Evolutionary conservation across 139 green algal species (phyloP), one percentile per base, ranked within the genome.

Genomic region (Chlamydomonas sp.): DNA sequence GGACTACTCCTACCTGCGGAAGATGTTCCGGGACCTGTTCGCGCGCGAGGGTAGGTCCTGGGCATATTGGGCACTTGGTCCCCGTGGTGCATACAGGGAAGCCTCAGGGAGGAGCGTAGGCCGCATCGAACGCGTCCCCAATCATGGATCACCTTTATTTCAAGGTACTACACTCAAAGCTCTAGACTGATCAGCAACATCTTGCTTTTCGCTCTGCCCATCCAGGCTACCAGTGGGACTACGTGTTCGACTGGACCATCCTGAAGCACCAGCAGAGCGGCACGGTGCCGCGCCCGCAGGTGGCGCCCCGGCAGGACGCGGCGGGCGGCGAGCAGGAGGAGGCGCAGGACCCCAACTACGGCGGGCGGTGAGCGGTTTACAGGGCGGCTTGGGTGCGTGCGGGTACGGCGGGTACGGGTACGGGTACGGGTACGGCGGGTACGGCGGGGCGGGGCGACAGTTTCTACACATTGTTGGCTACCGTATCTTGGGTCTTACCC

Each of bases 221-320:
- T 77, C 72, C 92, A 97, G 97, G 97, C 4, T 99, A 98, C 92
- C 96, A 98, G 85, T 99, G 98, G 96, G 98, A 99, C 92, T 99
- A 99, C 88, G 97, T 99, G 20, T 99, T 99, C 91, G 98, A 99
- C 93, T 99, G 98, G 98, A 99, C 98, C 49, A 98, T 99, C 80
- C 93, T 99, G 60, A 99, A 99, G 94, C 97, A 98, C 91, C 94
- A 96, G 89, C 96, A 98, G 84, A 92, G 76, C 61, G 90, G 84
- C 20, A 83, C 83, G 14, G 72, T 80, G 57, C 58, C 80, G 59
- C 66, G 80, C 49, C 61, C 80, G 49, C 14, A 83, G 5, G 18
- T 58, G 0, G 62, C 74, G 5, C 64, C 60, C n/a, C 64, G 63
- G 57, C 74, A 49, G 7, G 84, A 82, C 57, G 16, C 49, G 14